Evolutionary conservation across 179 eudicot genomes (phyloP).

Genomic region (Actinidia arguta): DNA sequence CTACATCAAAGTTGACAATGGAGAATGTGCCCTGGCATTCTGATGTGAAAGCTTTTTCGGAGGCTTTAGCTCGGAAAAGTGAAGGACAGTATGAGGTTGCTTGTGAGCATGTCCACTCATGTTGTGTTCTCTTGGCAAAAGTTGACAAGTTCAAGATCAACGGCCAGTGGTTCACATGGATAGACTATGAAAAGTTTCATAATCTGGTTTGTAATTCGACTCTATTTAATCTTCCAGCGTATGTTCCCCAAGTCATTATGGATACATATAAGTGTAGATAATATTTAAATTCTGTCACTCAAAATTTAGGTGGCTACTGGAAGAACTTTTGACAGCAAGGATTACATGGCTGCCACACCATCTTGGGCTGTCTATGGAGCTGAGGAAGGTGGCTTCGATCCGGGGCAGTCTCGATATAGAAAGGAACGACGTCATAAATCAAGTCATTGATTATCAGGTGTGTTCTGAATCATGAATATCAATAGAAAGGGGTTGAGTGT

Average conservation of each 20-base stretch:
- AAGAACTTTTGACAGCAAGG: slow-evolving; percentile 73
- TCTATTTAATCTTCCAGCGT: background rate
- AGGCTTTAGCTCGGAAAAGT: slow-evolving; percentile 85
- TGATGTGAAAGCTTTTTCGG: slow-evolving; percentile 95
- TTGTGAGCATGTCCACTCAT: slow-evolving; percentile 97
- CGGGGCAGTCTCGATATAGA: slow-evolving; percentile 70
- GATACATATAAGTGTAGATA: background rate
- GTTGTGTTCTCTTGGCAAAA: slow-evolving; percentile 95
- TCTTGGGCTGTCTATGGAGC: slow-evolving; percentile 99
- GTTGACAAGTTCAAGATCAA: slow-evolving; percentile 81
- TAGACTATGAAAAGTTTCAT: slow-evolving; percentile 97
- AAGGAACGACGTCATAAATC: slow-evolving; percentile 85
- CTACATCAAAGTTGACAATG: slow-evolving; percentile 98
- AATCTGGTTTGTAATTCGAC: slow-evolving; percentile 68
- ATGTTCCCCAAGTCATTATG: background rate
- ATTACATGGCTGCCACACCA: slow-evolving; percentile 92
- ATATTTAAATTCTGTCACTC: slow-evolving; percentile 6
- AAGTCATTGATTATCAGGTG: slow-evolving; percentile 30
- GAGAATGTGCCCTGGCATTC: slow-evolving; percentile 99
- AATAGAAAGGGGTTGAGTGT: background rate
- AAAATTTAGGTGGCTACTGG: slow-evolving; percentile 84
- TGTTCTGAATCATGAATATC: slow-evolving; percentile 12
- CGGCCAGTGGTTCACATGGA: slow-evolving; percentile 98
- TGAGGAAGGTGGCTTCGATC: slow-evolving; percentile 95
- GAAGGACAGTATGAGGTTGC: slow-evolving; percentile 95